These are phyloP conservation scores for Candida sanyaensis DNA, from an alignment of 1,139 yeast genomes.

Conservation along the genomic window DNA sequence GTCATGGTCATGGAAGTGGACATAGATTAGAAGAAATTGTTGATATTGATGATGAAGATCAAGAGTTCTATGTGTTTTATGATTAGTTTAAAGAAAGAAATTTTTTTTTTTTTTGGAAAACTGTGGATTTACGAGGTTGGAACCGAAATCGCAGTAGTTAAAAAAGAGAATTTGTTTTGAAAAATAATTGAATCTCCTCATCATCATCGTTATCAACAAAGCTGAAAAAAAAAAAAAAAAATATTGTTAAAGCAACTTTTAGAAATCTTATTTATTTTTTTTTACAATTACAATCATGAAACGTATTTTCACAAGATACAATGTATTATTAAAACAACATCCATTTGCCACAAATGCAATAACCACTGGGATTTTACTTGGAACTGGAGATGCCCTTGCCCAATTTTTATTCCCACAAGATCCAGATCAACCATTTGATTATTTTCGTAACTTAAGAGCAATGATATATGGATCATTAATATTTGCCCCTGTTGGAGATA, in stretches of 20 bases:
- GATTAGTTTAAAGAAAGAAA: conserved; percentile 6
- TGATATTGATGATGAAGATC: conserved; percentile 38
- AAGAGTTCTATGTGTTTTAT: conserved; percentile 31
- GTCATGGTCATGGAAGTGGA: conserved; percentile 48
- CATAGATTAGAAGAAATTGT: conserved; percentile 39
- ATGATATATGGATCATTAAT: conserved; percentile 36
- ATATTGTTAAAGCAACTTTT: neutral
- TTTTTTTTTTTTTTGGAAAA: too few relatives aligned
- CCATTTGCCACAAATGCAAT: conserved; percentile 40
- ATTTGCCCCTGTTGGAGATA: conserved; percentile 46
- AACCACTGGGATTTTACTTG: conserved; percentile 43
- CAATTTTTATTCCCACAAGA: conserved; percentile 30
- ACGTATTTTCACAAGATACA: conserved; percentile 25
- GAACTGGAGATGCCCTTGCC: conserved; percentile 44
- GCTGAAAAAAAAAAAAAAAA: conserved; percentile 1
- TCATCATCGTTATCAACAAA: neutral
- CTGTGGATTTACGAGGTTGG: too few relatives aligned
- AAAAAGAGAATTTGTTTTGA: too few relatives aligned
- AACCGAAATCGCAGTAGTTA: too few relatives aligned
- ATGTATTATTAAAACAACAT: conserved; percentile 27
- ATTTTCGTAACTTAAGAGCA: conserved; percentile 34
- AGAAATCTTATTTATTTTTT: neutral
- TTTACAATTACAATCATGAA: conserved; percentile 4
- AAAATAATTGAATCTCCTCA: too few relatives aligned
- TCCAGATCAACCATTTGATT: conserved; percentile 25